A percentile compares a stretch with the other conserved stretches of the same genome.
Evolutionary conservation across 177 flowering plant species (phyloP).

Genomic region (Tripterygium wilfordii): DNA sequence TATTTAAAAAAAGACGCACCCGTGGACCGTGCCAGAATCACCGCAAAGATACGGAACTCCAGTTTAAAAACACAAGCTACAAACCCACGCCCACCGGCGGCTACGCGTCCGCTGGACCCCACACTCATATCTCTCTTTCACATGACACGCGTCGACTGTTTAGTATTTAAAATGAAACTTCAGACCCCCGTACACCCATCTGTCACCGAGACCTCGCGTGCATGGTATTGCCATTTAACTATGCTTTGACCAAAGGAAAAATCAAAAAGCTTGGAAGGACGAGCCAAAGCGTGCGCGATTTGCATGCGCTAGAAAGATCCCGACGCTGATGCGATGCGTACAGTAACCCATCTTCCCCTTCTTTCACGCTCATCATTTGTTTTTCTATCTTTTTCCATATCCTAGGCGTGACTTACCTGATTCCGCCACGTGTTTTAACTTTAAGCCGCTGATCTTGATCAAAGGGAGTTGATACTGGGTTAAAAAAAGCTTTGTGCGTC

Average conservation of each 20-base stretch:
- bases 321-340: slow-evolving; percentile 13
- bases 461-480: no score
- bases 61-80: slow-evolving; percentile 4
- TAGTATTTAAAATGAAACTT: no score
- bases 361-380: slow-evolving; percentile 17
- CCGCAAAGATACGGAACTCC: no score
- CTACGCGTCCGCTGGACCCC: slow-evolving; percentile 21
- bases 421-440: slow-evolving; percentile 4
- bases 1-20: no score
- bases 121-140: neutral
- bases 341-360: neutral
- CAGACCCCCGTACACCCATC: slow-evolving; percentile 4
- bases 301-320: slow-evolving; percentile 23
- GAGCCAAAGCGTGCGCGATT: slow-evolving; percentile 30
- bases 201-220: slow-evolving; percentile 21
- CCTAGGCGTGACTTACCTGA: slow-evolving; percentile 5
- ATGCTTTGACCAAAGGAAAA: slow-evolving; percentile 15
- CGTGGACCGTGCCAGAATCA: no score
- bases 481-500: no score
- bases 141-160: no score
- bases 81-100: slow-evolving; percentile 27
- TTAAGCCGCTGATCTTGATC: no score
- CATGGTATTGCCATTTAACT: slow-evolving; percentile 18
- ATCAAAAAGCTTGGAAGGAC: slow-evolving; percentile 2
- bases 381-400: neutral